Conservation (phyloP, 495 filamentous ascomycete species). For the Neurospora sp. region DNA sequence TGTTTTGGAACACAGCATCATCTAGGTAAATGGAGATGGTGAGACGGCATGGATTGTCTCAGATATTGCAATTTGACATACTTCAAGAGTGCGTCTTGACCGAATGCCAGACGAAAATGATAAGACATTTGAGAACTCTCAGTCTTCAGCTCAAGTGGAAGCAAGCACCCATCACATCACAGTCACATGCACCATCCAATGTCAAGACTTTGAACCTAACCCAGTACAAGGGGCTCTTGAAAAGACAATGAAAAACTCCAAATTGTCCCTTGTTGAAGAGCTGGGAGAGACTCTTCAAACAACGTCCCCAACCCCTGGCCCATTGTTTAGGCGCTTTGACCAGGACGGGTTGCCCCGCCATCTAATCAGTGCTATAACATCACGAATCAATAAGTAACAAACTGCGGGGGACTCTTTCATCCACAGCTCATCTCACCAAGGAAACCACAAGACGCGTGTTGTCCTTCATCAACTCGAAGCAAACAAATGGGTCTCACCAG, state of each 20-base stretch:
- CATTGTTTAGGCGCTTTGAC: background rate
- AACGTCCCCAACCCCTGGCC: background rate
- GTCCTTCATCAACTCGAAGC: background rate
- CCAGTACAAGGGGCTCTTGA: background rate
- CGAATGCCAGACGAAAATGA: background rate
- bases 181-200: background rate
- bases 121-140: background rate
- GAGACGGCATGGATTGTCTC: background rate
- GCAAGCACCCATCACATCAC: background rate
- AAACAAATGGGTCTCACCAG: background rate
- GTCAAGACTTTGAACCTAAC: background rate
- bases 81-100: background rate
- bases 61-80: background rate
- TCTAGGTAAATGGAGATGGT: background rate
- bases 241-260: background rate
- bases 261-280: background rate
- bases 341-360: background rate
- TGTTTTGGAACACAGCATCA: background rate
- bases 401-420: background rate
- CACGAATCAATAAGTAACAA: background rate
- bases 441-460: background rate
- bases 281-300: background rate
- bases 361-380: background rate
- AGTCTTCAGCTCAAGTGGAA: background rate
- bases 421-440: background rate